phyloP scores from a whole-genome alignment of 805 yeast genomes.

The Naumovozyma dairenensis region DNA sequence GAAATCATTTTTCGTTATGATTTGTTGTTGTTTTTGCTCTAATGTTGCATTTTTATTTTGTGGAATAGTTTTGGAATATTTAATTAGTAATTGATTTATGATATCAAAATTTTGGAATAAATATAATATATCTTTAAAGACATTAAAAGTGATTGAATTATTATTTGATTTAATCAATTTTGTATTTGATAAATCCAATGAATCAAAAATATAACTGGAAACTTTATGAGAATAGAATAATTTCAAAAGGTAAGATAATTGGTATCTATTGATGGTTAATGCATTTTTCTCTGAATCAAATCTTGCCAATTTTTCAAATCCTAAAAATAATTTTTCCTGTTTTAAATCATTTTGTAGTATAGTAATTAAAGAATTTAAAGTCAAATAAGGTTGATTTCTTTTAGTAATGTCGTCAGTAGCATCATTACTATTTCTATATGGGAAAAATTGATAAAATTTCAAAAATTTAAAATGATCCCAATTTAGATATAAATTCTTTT shows the following conservation, averaged over 20 bases:
- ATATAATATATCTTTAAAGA: conserved; percentile 32
- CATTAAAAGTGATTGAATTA: conserved; percentile 29
- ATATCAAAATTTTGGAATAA: conserved; percentile 33
- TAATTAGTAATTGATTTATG: conserved; percentile 30
- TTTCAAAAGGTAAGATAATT: conserved; percentile 27
- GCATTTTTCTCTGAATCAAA: conserved; percentile 23
- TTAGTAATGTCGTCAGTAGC: neutral
- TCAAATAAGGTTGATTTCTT: conserved; percentile 22
- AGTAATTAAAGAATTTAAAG: conserved; percentile 33
- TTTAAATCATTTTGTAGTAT: conserved; percentile 34
- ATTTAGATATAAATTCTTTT: conserved; percentile 23
- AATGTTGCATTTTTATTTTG: conserved; percentile 24
- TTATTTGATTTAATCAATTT: conserved; percentile 22
- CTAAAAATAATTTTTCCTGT: conserved; percentile 28
- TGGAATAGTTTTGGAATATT: conserved; percentile 25
- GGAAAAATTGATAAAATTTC: conserved; percentile 20
- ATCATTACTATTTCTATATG: conserved; percentile 6
- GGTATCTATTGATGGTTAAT: conserved; percentile 29
- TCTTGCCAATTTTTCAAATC: conserved; percentile 25
- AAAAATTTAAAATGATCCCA: conserved; percentile 29
- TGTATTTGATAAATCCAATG: conserved; percentile 25
- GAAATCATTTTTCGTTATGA: conserved; percentile 31
- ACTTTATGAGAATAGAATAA: conserved; percentile 32
- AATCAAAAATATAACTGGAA: conserved; percentile 28
- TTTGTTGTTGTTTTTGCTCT: conserved; percentile 20